phyloP scores from a whole-genome alignment of 371 early-diverging fungal genomes.

The Actinomortierella wolfii region DNA sequence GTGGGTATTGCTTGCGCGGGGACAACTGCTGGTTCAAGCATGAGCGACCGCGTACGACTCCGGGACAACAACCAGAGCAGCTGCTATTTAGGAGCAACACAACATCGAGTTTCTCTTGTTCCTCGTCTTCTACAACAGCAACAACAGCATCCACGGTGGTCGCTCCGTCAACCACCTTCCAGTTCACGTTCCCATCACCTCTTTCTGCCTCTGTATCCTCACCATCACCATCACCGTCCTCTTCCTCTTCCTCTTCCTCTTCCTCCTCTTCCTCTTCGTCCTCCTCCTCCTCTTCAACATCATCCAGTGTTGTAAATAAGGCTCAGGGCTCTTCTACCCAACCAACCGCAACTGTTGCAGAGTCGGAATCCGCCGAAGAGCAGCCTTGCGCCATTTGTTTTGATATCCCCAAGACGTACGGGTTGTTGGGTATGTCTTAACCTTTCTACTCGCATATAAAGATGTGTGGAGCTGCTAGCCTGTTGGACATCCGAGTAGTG shows the following conservation, averaged over 20 bases:
- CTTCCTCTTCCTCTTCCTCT: not conserved
- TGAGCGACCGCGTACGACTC: conserved; percentile 8
- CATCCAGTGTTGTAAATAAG: no score
- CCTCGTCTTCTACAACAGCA: not conserved
- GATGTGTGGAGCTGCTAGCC: not conserved
- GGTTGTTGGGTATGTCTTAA: conserved; percentile 28
- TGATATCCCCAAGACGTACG: conserved; percentile 33
- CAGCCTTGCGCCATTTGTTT: conserved; percentile 41
- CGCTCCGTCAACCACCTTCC: not conserved
- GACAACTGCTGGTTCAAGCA: conserved; percentile 45
- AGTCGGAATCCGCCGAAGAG: conserved; percentile 14
- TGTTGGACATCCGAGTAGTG: not conserved
- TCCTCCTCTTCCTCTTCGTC: no score
- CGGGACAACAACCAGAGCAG: not conserved
- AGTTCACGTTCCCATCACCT: no score
- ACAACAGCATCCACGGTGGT: no score
- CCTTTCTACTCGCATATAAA: not conserved
- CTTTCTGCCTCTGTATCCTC: no score
- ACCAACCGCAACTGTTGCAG: not conserved
- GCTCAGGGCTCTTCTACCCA: no score
- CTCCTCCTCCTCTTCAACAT: no score
- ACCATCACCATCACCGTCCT: no score
- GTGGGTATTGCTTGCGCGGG: conserved; percentile 40
- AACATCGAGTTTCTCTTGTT: not conserved
- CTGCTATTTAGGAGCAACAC: conserved; percentile 1